Conservation (phyloP, 345 rosid genomes). For the Lepidium didymum region DNA sequence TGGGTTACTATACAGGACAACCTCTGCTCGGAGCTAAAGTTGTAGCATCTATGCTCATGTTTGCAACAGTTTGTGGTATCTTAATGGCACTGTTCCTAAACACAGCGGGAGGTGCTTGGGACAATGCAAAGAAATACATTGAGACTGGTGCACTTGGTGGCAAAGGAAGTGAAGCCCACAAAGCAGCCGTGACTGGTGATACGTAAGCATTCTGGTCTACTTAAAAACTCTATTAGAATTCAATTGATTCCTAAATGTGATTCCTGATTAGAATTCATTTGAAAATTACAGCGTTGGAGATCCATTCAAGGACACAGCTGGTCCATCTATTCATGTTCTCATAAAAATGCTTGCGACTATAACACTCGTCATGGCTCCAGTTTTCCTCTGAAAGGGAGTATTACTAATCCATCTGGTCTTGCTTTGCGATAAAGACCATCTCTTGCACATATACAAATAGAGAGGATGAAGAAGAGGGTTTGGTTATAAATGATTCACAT, state of each 20-base stretch:
- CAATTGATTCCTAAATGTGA: background rate
- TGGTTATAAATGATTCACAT: slow-evolving; percentile 6
- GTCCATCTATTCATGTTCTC: slow-evolving; percentile 92
- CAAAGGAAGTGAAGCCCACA: slow-evolving; percentile 94
- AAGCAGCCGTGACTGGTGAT: slow-evolving; percentile 96
- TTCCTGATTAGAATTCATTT: background rate
- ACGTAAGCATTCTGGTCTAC: slow-evolving; percentile 52
- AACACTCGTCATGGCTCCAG: slow-evolving; percentile 95
- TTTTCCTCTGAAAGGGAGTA: slow-evolving; percentile 44
- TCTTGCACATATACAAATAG: slow-evolving; percentile 26
- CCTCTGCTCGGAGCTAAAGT: slow-evolving; percentile 96
- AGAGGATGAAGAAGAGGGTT: slow-evolving; percentile 9
- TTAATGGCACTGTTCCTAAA: slow-evolving; percentile 98
- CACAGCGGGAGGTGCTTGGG: slow-evolving; percentile 99
- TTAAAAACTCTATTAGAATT: background rate
- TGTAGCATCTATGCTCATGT: slow-evolving; percentile 90
- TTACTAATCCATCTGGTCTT: background rate
- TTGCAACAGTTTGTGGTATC: slow-evolving; percentile 94
- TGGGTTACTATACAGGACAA: slow-evolving; percentile 87
- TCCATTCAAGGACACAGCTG: slow-evolving; percentile 96
- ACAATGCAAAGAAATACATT: slow-evolving; percentile 91
- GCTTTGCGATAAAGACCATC: no score
- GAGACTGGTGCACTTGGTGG: slow-evolving; percentile 99
- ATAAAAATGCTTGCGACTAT: slow-evolving; percentile 80
- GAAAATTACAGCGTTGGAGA: slow-evolving; percentile 81